Evolutionary conservation across 2,329 filamentous ascomycete species (phyloP), one percentile per base, ranked within the genome.

Genomic region (Rhynchosporium agropyri): DNA sequence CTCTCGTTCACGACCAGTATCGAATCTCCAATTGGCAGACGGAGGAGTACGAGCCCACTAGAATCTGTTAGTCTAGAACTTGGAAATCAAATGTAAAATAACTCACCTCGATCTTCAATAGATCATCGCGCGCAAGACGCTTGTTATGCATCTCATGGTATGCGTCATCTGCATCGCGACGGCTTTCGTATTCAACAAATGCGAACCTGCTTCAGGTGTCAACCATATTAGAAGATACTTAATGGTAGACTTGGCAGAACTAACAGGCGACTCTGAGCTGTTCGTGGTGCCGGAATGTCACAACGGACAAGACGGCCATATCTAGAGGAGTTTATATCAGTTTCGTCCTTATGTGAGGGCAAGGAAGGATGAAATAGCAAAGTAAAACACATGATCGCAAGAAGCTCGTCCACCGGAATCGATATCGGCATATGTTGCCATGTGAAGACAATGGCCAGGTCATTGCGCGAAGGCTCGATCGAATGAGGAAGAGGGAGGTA

Each of bases 91-190:
- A 28, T 51, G 58, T 56, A n/a, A n/a, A 38, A 43, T 40, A 31
- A 36, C 84, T 70, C 80, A 97, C 95, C 86, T 99, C 95, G 70
- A 99, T 98, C 82, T 99, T 99, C 80, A 99, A 77, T 64, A 97
- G 81, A 74, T 99, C 95, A 75, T 99, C 95, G 67, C 94, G 89
- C 54, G 92, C 93, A 72, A 99, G 92, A 70, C 94, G 92, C 86
- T 97, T 97, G 83, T 98, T 98, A 77, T 99, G 95, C 95, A 99
- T 99, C 81, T 99, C 95, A 78, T 99, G 92, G 77, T 99, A 99
- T 54, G 95, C 95, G 80, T 99, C 95, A 78, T 99, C 95, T 68
- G 95, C 93, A 83, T 99, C 95, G 72, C 95, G 93, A 73, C 94
- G 91, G 78, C 93, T 96, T 82, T 99, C 95, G 78, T 99, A 99